These are phyloP conservation scores for Daedaleopsis sinensis DNA, from an alignment of 768 basidiomycete species.

Conservation along the genomic window DNA sequence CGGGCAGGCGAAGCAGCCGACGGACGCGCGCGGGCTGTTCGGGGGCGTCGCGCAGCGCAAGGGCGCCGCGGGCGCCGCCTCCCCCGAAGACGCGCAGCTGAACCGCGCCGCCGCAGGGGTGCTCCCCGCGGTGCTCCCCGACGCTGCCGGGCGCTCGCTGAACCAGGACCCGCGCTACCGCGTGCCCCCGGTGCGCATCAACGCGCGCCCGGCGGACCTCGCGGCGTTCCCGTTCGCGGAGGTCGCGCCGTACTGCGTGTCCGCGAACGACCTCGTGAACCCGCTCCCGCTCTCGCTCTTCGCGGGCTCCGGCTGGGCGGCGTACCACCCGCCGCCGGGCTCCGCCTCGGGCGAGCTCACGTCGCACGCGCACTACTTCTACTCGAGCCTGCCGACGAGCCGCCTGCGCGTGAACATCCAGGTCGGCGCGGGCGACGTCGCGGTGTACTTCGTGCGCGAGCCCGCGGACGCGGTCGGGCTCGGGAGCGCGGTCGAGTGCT, in stretches of 20 bases:
- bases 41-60: constrained; percentile 86
- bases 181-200: constrained; percentile 77
- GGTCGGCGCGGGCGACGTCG: constrained; percentile 89
- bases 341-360: constrained; percentile 41
- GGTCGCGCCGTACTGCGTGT: constrained; percentile 88
- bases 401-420: constrained; percentile 82
- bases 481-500: constrained; percentile 82
- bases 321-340: constrained; percentile 65
- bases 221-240: constrained; percentile 68
- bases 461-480: constrained; percentile 55
- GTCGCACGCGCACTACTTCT: constrained; percentile 87
- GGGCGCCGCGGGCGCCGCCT: constrained; percentile 51
- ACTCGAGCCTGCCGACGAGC: constrained; percentile 83
- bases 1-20: constrained; percentile 41
- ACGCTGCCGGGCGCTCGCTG: constrained; percentile 16
- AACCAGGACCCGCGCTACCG: constrained; percentile 38
- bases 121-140: constrained; percentile 19
- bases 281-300: constrained; percentile 94
- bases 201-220: constrained; percentile 54
- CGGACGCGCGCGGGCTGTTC: constrained; percentile 67
- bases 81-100: constrained; percentile 37
- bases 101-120: constrained; percentile 18
- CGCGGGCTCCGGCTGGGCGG: constrained; percentile 90
- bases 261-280: constrained; percentile 97
- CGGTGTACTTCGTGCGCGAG: constrained; percentile 86